These are phyloP conservation scores for Didymella glomerata DNA, from an alignment of 2,329 filamentous ascomycete genomes.

Conservation along the genomic window DNA sequence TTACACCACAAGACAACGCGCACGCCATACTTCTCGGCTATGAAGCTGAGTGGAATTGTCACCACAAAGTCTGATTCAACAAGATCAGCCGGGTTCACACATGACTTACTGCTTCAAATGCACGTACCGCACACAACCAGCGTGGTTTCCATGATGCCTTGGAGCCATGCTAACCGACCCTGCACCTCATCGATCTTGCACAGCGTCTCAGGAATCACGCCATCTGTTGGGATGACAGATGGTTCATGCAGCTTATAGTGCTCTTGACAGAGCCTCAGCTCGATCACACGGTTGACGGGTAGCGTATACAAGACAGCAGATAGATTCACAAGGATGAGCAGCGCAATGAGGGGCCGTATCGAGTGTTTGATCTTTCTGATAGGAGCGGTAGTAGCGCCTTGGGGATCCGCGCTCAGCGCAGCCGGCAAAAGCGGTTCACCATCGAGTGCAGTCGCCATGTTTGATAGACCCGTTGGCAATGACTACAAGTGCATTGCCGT, in stretches of 20 bases:
- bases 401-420: constrained; percentile 1
- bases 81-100: constrained; percentile 20
- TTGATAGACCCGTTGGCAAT: not conserved
- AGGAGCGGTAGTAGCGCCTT: constrained; percentile 16
- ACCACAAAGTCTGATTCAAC: constrained; percentile 41
- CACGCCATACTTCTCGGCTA: constrained; percentile 43
- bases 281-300: constrained; percentile 50
- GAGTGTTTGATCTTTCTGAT: constrained; percentile 14
- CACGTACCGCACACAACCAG: constrained; percentile 48
- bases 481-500: not conserved
- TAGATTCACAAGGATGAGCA: constrained; percentile 47
- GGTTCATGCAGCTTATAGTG: constrained; percentile 59
- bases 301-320: constrained; percentile 47
- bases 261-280: constrained; percentile 56
- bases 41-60: constrained; percentile 48
- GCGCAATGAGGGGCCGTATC: constrained; percentile 41
- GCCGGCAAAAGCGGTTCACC: constrained; percentile 1
- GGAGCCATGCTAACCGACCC: constrained; percentile 61
- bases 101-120: not conserved
- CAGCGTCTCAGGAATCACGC: constrained; percentile 59
- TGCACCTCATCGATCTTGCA: constrained; percentile 65
- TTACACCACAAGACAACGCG: constrained; percentile 45
- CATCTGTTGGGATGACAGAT: constrained; percentile 44
- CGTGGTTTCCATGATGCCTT: constrained; percentile 56
- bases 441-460: constrained; percentile 1